A percentile compares a stretch with the other conserved stretches of the same genome.
phyloP scores from a whole-genome alignment of 345 rosid species.

The Crucihimalaya himalaica region DNA sequence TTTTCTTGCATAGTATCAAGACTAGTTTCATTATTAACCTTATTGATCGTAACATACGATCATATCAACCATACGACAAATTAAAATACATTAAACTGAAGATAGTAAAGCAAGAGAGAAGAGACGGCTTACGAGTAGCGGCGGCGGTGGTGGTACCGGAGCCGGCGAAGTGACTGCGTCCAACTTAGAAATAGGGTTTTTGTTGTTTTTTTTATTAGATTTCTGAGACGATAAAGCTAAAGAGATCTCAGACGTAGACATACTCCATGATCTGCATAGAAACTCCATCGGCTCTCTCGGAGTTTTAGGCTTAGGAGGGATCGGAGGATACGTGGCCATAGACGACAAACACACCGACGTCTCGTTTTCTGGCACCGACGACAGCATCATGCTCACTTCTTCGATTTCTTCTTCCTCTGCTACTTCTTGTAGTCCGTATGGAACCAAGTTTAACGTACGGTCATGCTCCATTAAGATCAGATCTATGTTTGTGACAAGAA shows the following conservation, averaged over 20 bases:
- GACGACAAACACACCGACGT: conserved; percentile 29
- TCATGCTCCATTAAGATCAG: conserved; percentile 30
- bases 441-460: conserved; percentile 19
- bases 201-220: conserved; percentile 25
- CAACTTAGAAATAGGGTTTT: conserved; percentile 16
- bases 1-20: neutral
- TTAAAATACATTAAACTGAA: neutral
- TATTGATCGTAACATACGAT: neutral
- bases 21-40: neutral
- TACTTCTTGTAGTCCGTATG: conserved; percentile 37
- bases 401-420: conserved; percentile 33
- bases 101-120: neutral
- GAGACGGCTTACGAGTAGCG: conserved; percentile 28
- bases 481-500: neutral
- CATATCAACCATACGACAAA: neutral
- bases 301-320: conserved; percentile 58
- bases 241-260: conserved; percentile 86
- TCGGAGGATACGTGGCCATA: conserved; percentile 32
- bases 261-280: conserved; percentile 89
- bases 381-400: conserved; percentile 30
- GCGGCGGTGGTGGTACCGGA: neutral
- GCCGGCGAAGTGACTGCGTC: neutral
- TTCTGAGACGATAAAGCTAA: conserved; percentile 61
- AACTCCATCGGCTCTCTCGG: conserved; percentile 96
- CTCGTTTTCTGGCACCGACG: conserved; percentile 12